These are phyloP conservation scores for Cyclotella sp. DNA, from an alignment of 108 stramenopile species.

Conservation along the genomic window DNA sequence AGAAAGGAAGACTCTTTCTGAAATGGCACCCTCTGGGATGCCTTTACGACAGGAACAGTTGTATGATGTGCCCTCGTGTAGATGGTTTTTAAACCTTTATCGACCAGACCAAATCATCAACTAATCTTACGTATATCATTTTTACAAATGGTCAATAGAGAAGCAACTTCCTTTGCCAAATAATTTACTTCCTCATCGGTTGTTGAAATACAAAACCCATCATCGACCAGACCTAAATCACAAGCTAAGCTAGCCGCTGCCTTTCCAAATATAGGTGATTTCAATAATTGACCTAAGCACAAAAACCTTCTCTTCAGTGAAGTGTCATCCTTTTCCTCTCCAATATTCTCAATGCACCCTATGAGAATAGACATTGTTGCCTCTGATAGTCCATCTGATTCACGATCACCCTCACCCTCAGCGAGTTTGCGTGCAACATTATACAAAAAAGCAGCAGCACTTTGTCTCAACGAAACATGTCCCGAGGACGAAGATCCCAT, in stretches of 20 bases:
- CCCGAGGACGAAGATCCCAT: constrained; percentile 31
- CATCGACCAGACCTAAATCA: constrained; percentile 50
- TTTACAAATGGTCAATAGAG: neutral
- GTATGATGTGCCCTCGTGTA: too few species aligned
- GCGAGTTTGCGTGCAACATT: constrained; percentile 50
- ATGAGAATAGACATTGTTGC: constrained; percentile 60
- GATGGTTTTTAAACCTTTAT: too few species aligned
- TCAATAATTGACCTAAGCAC: constrained; percentile 39
- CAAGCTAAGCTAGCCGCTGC: constrained; percentile 32
- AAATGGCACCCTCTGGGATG: too few species aligned
- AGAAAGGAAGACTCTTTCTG: too few species aligned
- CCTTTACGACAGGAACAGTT: too few species aligned
- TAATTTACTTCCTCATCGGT: constrained; percentile 4
- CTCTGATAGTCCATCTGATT: constrained; percentile 56
- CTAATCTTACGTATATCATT: too few species aligned
- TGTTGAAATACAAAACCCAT: neutral
- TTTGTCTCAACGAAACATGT: constrained; percentile 51
- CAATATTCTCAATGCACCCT: constrained; percentile 58
- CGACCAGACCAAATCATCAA: too few species aligned
- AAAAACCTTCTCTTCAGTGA: constrained; percentile 48
- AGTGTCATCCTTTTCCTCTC: constrained; percentile 58
- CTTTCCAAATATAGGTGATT: constrained; percentile 27
- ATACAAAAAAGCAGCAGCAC: constrained; percentile 68
- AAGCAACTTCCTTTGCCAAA: constrained; percentile 42
- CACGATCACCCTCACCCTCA: constrained; percentile 11